phyloP scores from a whole-genome alignment of 306 rosid species.

The Betula pendula region DNA sequence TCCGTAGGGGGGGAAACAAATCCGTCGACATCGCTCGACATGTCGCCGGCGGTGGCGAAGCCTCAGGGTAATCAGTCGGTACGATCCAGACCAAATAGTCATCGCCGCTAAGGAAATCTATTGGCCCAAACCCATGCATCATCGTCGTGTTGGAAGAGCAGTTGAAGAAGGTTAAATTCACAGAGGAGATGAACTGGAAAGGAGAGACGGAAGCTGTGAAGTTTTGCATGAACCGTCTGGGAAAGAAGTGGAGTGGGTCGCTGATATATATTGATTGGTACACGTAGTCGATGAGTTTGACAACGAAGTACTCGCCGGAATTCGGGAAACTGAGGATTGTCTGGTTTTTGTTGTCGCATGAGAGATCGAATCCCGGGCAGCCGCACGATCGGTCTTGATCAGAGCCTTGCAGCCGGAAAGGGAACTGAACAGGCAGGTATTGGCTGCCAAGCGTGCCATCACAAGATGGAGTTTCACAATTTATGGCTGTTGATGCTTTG shows the following conservation, averaged over 20 bases:
- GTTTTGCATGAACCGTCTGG: slow-evolving; percentile 12
- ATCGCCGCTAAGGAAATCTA: slow-evolving; percentile 28
- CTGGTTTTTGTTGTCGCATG: slow-evolving; percentile 16
- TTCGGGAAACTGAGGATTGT: slow-evolving; percentile 34
- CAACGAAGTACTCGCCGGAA: slow-evolving; percentile 24
- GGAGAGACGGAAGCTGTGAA: slow-evolving; percentile 28
- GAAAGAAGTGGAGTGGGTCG: slow-evolving; percentile 38
- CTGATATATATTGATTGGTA: not conserved
- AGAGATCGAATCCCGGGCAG: slow-evolving; percentile 25
- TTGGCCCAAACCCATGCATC: too few species aligned
- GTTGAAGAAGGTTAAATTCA: slow-evolving; percentile 36
- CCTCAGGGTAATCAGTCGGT: not conserved
- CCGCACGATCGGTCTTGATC: not conserved
- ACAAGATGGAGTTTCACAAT: slow-evolving; percentile 24
- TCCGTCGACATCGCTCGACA: slow-evolving; percentile 39
- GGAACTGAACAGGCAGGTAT: slow-evolving; percentile 25
- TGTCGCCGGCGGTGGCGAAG: not conserved
- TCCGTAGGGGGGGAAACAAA: slow-evolving; percentile 21
- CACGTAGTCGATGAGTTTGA: slow-evolving; percentile 10
- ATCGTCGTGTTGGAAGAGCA: too few species aligned
- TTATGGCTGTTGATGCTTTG: slow-evolving; percentile 5
- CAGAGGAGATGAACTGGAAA: too few species aligned
- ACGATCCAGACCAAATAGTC: not conserved
- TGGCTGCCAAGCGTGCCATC: not conserved
- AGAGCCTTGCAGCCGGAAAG: slow-evolving; percentile 33